Percentiles rank a stretch among this genome's conserved stretches.
Evolutionary conservation across 1,139 yeast species (phyloP).

Genomic region (Hansenula lynferdii): DNA sequence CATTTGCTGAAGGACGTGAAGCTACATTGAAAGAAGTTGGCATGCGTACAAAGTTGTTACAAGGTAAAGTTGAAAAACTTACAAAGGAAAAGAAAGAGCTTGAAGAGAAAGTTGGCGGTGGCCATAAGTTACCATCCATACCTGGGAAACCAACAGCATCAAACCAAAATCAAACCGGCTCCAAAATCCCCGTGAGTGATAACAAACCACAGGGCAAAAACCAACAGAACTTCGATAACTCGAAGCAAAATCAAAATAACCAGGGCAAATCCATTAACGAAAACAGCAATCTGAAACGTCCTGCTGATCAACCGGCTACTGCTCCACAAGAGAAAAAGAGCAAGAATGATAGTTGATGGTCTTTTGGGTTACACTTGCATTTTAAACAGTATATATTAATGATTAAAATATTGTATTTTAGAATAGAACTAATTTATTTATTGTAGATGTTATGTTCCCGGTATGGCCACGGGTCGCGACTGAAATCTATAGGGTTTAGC

Average conservation of each 20-base stretch:
- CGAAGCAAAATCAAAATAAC: background rate
- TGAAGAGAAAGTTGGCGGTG: constrained; percentile 15
- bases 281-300: constrained; percentile 12
- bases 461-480: too few species aligned
- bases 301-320: constrained; percentile 14
- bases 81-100: constrained; percentile 28
- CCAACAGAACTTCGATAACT: background rate
- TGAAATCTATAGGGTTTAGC: too few species aligned
- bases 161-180: background rate
- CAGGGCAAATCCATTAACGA: constrained; percentile 7
- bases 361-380: too few species aligned
- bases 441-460: too few species aligned
- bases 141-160: constrained; percentile 6
- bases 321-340: constrained; percentile 23
- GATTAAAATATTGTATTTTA: background rate
- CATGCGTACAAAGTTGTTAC: constrained; percentile 29
- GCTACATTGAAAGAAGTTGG: constrained; percentile 28
- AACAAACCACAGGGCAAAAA: constrained; percentile 4
- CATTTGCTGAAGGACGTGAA: constrained; percentile 35
- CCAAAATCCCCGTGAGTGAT: background rate
- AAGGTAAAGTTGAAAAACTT: constrained; percentile 29
- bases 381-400: background rate
- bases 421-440: too few species aligned
- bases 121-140: background rate
- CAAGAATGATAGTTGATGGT: constrained; percentile 13